A percentile compares a stretch with the other conserved stretches of the same genome.
Evolutionary conservation across 2,329 filamentous ascomycete genomes (phyloP).

Genomic region (Neophaeococcomyces mojaviensis): DNA sequence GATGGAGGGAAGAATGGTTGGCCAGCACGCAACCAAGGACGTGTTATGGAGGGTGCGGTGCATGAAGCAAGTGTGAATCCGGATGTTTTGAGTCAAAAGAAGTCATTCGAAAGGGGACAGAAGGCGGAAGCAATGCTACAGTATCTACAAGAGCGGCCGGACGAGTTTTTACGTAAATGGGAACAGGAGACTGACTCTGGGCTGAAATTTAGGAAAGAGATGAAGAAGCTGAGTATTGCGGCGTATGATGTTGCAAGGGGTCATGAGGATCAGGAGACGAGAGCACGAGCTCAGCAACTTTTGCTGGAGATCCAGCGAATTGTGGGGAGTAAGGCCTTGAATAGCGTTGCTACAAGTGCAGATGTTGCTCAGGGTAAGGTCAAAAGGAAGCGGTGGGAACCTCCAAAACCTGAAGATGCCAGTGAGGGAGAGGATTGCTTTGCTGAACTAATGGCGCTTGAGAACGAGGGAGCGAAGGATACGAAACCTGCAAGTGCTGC

Average conservation of each 20-base stretch:
- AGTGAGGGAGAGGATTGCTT: not conserved
- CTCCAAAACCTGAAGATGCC: not conserved
- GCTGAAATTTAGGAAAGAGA: conserved; percentile 12
- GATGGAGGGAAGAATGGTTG: conserved; percentile 34
- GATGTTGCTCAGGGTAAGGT: not conserved
- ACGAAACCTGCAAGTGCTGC: not conserved
- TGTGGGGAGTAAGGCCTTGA: conserved; percentile 1
- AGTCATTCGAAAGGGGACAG: conserved; percentile 1
- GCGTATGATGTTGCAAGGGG: not conserved
- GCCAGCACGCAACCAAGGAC: conserved; percentile 20
- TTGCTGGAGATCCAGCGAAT: conserved; percentile 14
- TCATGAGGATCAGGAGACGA: conserved; percentile 12
- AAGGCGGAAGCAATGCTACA: not conserved
- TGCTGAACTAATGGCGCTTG: not conserved
- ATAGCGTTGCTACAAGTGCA: not conserved
- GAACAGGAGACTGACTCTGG: conserved; percentile 9
- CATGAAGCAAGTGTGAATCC: conserved; percentile 15
- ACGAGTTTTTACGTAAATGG: conserved; percentile 8
- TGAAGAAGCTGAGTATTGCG: not conserved
- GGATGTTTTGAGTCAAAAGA: conserved; percentile 3
- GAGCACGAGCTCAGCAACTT: conserved; percentile 12
- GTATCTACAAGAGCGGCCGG: not conserved
- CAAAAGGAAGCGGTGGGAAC: not conserved
- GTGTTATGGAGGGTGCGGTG: conserved; percentile 22
- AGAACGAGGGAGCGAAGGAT: not conserved